Evolutionary conservation across 495 filamentous ascomycete species (phyloP), one percentile per base, ranked within the genome.

Genomic region (Tuber microsphaerosporum): DNA sequence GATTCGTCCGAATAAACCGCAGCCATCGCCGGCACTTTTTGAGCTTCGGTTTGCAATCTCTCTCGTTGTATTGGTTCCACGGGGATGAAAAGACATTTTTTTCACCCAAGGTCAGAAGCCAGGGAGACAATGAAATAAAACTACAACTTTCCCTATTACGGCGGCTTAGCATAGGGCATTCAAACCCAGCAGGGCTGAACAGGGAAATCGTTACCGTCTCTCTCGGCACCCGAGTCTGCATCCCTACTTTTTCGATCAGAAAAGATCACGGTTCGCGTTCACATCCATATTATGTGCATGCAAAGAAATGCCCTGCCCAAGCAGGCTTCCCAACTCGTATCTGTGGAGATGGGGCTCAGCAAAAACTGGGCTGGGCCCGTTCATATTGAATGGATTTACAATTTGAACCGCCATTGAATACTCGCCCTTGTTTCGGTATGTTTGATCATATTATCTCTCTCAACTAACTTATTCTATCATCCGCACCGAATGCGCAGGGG

Each of bases 401-500:
- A 16, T 31, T 61, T 61, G 51, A 61, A 69, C 51, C 12, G 69
- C 61, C 39, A 61, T 70, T 51, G 6, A 72, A 73, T 73, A 68
- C 77, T 70, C 26, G 37, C 48, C 71, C 31, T 43, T 65, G 76
- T 72, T 78, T 75, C 45, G 70, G 77, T 78, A 79, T 75, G 72
- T 78, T 75, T 79, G 71, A 73, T 79, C 78, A 75, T 73, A 71
- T 26, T 41, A 70, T 69, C 43, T 10, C 48, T 61, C n/a, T 31
- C n/a, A 61, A 61, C 46, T 10, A 61, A 31, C 51, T 22, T 12
- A 3, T 26, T 31, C 12, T 31, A 1, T 61, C n/a, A 26, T 16
- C n/a, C n/a, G 4, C 10, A 61, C 10, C 51, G 16, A 10, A 61
- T 61, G 51, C 51, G 12, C 51, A 61, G 51, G 51, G 31, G 31